Conservation (phyloP, 2,329 filamentous ascomycete genomes). For the Calycina herbarum region DNA sequence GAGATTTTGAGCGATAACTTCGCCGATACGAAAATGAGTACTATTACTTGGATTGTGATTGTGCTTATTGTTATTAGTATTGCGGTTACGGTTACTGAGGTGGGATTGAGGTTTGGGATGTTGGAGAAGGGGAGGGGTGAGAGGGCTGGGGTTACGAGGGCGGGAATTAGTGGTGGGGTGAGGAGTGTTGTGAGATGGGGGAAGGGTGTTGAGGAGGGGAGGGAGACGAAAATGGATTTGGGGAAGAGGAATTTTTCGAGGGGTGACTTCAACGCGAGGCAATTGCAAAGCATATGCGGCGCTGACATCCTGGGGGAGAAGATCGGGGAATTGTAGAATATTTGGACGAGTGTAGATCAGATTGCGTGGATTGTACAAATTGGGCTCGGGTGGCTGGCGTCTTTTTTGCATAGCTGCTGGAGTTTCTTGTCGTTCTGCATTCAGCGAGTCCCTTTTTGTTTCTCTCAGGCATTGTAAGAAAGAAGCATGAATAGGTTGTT, state of each 20-base stretch:
- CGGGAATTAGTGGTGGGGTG: background rate
- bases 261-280: constrained; percentile 30
- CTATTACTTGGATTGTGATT: constrained; percentile 98
- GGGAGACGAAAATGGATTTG: background rate
- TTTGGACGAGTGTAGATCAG: background rate
- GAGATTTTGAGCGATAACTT: constrained; percentile 93
- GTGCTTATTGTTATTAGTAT: constrained; percentile 90
- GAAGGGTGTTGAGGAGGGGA: background rate
- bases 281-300: constrained; percentile 37
- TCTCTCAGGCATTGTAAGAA: background rate
- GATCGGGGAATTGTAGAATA: constrained; percentile 25
- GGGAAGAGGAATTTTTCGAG: constrained; percentile 31
- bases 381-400: background rate
- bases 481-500: background rate
- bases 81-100: constrained; percentile 85
- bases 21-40: constrained; percentile 91
- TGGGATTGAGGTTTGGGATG: constrained; percentile 81
- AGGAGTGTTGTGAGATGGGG: constrained; percentile 9
- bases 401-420: background rate
- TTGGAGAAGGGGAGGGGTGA: constrained; percentile 45
- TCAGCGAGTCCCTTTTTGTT: background rate
- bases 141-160: constrained; percentile 4
- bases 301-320: constrained; percentile 28
- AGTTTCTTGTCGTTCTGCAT: background rate
- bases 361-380: background rate